Evolutionary conservation across 306 rosid species (phyloP).

Genomic region (Sphenostylis stenocarpa): DNA sequence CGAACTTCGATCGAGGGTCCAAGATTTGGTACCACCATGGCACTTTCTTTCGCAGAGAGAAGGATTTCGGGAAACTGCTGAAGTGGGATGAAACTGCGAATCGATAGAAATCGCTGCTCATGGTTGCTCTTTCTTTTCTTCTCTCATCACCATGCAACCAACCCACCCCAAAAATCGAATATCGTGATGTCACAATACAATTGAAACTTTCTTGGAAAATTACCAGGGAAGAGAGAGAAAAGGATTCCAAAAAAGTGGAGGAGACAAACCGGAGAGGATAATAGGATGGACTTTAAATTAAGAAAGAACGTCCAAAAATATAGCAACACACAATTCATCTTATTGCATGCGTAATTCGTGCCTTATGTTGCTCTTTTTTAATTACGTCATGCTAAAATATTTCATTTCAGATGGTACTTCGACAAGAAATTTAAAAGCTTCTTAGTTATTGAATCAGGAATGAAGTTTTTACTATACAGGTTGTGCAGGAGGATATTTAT

Average conservation of each 20-base stretch:
- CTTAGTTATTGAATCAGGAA: no score
- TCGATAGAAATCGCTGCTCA: constrained; percentile 6
- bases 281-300: background rate
- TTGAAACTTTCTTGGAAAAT: background rate
- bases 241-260: background rate
- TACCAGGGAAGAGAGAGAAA: background rate
- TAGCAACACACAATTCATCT: no score
- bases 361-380: no score
- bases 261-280: background rate
- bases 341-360: no score
- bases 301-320: constrained; percentile 20
- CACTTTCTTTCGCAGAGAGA: constrained; percentile 51
- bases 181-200: background rate
- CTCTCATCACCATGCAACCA: background rate
- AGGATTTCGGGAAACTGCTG: constrained; percentile 41
- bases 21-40: constrained; percentile 80
- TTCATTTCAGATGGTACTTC: no score
- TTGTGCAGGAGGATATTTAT: no score
- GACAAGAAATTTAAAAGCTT: no score
- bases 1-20: constrained; percentile 59
- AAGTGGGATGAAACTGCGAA: constrained; percentile 39
- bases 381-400: no score
- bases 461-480: no score
- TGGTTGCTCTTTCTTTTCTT: background rate
- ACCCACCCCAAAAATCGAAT: no score